Evolutionary conservation across 1,284 basidiomycete species (phyloP), one percentile per base, ranked within the genome.

Genomic region (Moniliophthora roreri): DNA sequence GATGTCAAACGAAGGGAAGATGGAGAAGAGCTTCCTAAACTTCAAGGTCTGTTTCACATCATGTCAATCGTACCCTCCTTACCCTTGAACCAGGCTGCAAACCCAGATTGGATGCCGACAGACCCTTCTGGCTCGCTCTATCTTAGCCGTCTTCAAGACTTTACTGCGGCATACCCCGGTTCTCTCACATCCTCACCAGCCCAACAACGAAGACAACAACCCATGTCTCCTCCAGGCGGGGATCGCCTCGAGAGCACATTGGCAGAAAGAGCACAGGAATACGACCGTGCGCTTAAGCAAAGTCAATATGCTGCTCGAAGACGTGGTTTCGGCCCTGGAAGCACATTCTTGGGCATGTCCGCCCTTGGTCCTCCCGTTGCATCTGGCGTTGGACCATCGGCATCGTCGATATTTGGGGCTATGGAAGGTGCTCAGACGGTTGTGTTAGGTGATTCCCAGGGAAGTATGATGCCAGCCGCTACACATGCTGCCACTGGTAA

Each of bases 1-100:
- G 75, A 75, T 89, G 59, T 91, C 90, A 5, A 91, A 91, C 60
- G 91, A 95, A 61, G 91, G 92, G 51, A 97, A 98, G 79, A 98
- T 99, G 94, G 96, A 99, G 77, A 95, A 98, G 76, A 91, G 87
- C 63, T 94, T 99, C 72, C 74, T 98, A 35, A 95, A 93, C 64
- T 99, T 99, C 80, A 96, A 95, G 75, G 87, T 84, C 48, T 9
- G 9, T 52, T 13, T 48, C 10, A 32, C 9, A 6, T 34, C 28
- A 2, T 34, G 16, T 20, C 13, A 24, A 20, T 3, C 4, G 15
- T 35, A n/a, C 26, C 3, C n/a, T 16, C 16, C 16, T 26, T 54
- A 15, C 41, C 34, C 16, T 38, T 24, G 13, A 1, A 57, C 21
- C 15, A 87, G 81, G 92, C 92, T 41, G 89, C 93, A 10, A 93